These are phyloP conservation scores for Leptodermis oblonga DNA, from an alignment of 257 asterid species.

Conservation along the genomic window DNA sequence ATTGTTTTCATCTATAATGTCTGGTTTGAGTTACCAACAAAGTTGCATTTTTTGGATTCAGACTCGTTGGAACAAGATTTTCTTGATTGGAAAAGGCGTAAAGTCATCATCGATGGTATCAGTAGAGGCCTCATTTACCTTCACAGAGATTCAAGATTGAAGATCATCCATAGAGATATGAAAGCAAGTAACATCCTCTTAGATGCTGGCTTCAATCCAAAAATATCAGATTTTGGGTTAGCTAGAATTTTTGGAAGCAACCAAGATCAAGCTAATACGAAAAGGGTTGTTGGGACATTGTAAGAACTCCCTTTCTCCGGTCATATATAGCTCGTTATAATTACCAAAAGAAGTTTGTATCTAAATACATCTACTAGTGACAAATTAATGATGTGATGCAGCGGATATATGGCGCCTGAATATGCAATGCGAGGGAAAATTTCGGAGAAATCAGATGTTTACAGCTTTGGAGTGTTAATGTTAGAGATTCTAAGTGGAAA, in stretches of 20 bases:
- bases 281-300: conserved; percentile 3
- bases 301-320: not conserved
- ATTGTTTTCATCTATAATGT: not conserved
- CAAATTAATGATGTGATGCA: conserved; percentile 1
- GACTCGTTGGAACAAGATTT: not conserved
- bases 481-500: conserved; percentile 53
- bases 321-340: not conserved
- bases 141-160: conserved; percentile 9
- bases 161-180: conserved; percentile 4
- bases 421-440: conserved; percentile 60
- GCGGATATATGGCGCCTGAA: conserved; percentile 45
- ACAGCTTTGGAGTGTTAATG: conserved; percentile 55
- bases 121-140: conserved; percentile 8
- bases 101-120: not conserved
- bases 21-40: not conserved
- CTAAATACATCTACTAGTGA: not conserved
- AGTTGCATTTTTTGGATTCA: not conserved
- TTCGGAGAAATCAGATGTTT: conserved; percentile 63
- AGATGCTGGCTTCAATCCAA: conserved; percentile 2
- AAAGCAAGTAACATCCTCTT: conserved; percentile 10
- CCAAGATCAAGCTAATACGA: conserved; percentile 9
- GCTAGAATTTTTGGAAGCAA: conserved; percentile 13
- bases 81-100: not conserved
- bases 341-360: not conserved
- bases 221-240: conserved; percentile 6